Base-by-base conservation (phyloP, 2,329 filamentous ascomycete species). In the Fusarium anthophilum region DNA sequence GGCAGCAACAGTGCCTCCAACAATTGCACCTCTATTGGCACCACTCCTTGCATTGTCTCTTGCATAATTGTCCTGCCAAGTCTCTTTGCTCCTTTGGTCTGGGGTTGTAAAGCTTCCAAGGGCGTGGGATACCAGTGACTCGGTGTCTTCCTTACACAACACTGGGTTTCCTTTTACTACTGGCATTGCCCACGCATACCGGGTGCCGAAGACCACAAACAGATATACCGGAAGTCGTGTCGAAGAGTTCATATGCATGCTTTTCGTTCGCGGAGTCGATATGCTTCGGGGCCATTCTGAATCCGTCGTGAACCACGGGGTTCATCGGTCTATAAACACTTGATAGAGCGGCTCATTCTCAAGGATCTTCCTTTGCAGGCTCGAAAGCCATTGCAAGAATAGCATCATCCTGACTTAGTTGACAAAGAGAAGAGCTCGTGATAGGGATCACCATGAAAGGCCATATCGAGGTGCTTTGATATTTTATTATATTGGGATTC, bases 1-100 rank as follows among this genome's bases (percentile, higher is more conserved):
- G 18, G 54, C 63, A 20, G 64, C 69, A 30, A 79, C 38, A 5
- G 69, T 72, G 5, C 76, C 76, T 8, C 76, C 76, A 20, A 77
- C 57, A 20, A 79, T 65, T 39, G 68, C 70, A 28, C 66, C 70
- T 32, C 60, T 73, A 14, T 66, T 28, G n/a, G 63, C 30, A 13
- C 56, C 50, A 18, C 43, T 63, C 26, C 20, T 47, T 14, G 43
- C n/a, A 15, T 50, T n/a, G 7, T 59, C 45, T 9, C 67, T 48
- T 15, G 47, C 39, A 26, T 59, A 56, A 17, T 66, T 41, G 22
- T 41, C 15, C 14, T 57, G 59, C 13, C 39, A 44, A 26, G 51
- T 35, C 24, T 43, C 24, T 24, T 44, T 30, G 26, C 22, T 53
- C 17, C 37, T 43, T 18, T n/a, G 22, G 38, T 24, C 22, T 10